These are phyloP conservation scores for Lunasporangiospora selenospora DNA, from an alignment of 192 early-diverging fungal genomes.

Conservation along the genomic window DNA sequence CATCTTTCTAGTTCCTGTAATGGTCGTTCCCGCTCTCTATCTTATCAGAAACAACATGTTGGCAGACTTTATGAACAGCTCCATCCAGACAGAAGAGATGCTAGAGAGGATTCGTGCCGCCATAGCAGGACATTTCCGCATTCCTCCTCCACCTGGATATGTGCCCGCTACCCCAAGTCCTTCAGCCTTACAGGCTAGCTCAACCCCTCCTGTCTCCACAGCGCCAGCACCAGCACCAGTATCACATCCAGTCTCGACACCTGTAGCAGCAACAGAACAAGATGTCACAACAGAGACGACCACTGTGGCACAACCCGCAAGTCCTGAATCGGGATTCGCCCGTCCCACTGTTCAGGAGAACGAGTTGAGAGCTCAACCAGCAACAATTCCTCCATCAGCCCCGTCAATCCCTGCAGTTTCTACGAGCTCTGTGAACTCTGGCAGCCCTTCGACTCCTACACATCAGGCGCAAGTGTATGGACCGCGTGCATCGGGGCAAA, in stretches of 20 bases:
- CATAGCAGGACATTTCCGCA: constrained; percentile 22
- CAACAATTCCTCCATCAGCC: too few species aligned
- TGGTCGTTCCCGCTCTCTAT: constrained; percentile 37
- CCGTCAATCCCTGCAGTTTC: too few species aligned
- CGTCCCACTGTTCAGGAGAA: too few species aligned
- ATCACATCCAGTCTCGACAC: not conserved
- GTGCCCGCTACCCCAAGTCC: not conserved
- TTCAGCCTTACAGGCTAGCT: not conserved
- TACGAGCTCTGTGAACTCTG: too few species aligned
- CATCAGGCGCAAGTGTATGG: too few species aligned
- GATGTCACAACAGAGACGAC: not conserved
- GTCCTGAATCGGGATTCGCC: too few species aligned
- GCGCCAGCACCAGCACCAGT: not conserved
- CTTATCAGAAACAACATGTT: constrained; percentile 39
- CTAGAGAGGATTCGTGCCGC: constrained; percentile 35
- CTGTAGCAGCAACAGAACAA: not conserved
- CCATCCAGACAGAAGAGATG: constrained; percentile 28
- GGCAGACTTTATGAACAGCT: constrained; percentile 39
- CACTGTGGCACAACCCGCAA: too few species aligned
- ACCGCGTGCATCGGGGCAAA: too few species aligned
- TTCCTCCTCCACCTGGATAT: constrained; percentile 25
- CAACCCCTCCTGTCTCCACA: not conserved
- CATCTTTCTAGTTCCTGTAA: constrained; percentile 19
- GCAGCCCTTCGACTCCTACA: too few species aligned
- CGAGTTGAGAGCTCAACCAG: too few species aligned